phyloP scores from a whole-genome alignment of 352 stramenopile genomes.

The Pelagophyceae sp. region DNA sequence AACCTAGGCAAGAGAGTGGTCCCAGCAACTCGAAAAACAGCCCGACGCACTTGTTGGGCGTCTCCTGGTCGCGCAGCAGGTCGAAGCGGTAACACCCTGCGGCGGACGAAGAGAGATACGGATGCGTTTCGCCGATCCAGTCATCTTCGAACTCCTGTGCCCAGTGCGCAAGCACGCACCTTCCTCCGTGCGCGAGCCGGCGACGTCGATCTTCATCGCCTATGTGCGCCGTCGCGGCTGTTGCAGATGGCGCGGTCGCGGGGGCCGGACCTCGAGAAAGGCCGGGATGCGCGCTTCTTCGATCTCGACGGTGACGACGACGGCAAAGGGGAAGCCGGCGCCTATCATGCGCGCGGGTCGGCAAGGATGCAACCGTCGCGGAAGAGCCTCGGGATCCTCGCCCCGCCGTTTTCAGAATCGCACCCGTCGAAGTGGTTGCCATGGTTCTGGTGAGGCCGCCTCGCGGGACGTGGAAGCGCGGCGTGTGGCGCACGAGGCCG shows the following conservation, averaged over 20 bases:
- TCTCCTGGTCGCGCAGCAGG: conserved; percentile 3
- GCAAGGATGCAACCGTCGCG: background rate
- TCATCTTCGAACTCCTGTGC: no score
- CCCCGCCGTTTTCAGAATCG: background rate
- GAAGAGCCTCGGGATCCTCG: background rate
- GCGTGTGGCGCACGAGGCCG: background rate
- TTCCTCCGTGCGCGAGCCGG: background rate
- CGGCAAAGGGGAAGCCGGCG: background rate
- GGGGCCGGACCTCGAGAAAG: conserved; percentile 21
- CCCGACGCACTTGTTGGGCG: background rate
- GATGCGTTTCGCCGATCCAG: no score
- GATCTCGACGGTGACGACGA: conserved; percentile 21
- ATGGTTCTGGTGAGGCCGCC: background rate
- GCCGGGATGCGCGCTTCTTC: background rate
- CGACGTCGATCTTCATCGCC: conserved; percentile 23
- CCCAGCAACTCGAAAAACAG: background rate
- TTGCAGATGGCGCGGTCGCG: no score
- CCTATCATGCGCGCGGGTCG: background rate
- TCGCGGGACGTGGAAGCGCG: background rate
- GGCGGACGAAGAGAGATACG: no score
- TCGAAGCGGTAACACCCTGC: conserved; percentile 19
- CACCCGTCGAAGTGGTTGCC: background rate
- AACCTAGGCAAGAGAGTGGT: background rate
- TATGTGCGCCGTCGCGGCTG: no score
- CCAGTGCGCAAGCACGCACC: no score